These are phyloP conservation scores for Forsythia viridissima DNA, from an alignment of 257 asterid species.

Conservation along the genomic window DNA sequence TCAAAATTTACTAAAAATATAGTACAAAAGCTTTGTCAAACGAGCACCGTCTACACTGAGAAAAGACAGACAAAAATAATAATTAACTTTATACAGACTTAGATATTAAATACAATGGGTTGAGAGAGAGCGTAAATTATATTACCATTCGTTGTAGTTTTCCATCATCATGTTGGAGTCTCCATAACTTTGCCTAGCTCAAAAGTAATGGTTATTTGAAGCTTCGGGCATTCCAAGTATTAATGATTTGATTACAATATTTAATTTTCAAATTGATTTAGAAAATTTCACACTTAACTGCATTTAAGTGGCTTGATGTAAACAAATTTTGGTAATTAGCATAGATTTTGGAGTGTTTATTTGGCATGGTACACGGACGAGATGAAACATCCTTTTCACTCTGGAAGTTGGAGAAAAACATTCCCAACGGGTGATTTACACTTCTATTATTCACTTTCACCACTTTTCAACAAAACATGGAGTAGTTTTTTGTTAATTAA, in stretches of 20 bases:
- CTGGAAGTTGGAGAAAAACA: slow-evolving; percentile 22
- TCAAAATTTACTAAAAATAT: no score
- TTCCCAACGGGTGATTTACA: neutral
- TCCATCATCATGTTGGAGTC: neutral
- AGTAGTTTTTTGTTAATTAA: neutral
- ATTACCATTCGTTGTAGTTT: neutral
- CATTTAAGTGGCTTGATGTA: neutral
- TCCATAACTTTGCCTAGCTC: neutral
- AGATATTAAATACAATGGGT: no score
- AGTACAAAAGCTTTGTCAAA: no score
- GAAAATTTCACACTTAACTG: neutral
- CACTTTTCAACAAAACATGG: neutral
- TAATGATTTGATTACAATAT: neutral
- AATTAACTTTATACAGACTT: no score
- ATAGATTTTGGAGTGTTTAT: neutral
- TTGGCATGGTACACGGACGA: neutral
- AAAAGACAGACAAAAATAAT: no score
- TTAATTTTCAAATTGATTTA: no score
- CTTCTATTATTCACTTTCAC: neutral
- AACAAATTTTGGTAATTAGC: neutral
- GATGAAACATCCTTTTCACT: slow-evolving; percentile 25
- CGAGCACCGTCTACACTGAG: no score
- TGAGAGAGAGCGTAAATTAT: no score
- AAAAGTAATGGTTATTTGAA: neutral
- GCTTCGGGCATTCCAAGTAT: neutral